phyloP scores from a whole-genome alignment of 2,329 filamentous ascomycete species.

The Alternaria sp. region DNA sequence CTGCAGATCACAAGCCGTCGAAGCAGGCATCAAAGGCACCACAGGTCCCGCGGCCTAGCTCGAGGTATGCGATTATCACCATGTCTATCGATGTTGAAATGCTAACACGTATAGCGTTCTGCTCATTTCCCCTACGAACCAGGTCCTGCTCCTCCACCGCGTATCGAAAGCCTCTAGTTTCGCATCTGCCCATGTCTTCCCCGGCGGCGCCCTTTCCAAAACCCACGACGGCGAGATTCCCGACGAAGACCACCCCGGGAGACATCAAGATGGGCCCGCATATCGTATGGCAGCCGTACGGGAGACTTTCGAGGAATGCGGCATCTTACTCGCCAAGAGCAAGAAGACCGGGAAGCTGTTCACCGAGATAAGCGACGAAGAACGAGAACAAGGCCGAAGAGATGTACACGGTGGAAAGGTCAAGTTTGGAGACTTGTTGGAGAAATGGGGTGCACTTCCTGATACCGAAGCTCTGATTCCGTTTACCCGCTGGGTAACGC shows the following conservation, averaged over 20 bases:
- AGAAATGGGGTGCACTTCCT: slow-evolving; percentile 62
- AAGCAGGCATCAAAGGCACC: slow-evolving; percentile 46
- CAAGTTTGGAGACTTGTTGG: slow-evolving; percentile 71
- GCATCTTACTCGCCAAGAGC: slow-evolving; percentile 75
- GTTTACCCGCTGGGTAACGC: slow-evolving; percentile 93
- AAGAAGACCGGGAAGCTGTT: slow-evolving; percentile 63
- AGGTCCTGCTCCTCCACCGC: slow-evolving; percentile 86
- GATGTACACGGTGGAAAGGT: slow-evolving; percentile 71
- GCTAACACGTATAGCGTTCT: slow-evolving; percentile 66
- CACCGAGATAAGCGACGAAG: slow-evolving; percentile 61
- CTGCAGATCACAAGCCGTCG: slow-evolving; percentile 39
- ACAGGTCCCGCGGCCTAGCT: slow-evolving; percentile 66
- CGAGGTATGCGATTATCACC: slow-evolving; percentile 57
- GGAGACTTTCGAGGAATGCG: slow-evolving; percentile 95
- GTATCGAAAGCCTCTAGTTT: slow-evolving; percentile 84
- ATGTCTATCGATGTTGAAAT: background rate
- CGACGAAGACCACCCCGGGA: slow-evolving; percentile 55
- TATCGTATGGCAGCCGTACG: slow-evolving; percentile 86
- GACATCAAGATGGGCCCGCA: slow-evolving; percentile 73
- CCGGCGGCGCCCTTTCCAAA: slow-evolving; percentile 81
- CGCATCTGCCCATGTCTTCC: slow-evolving; percentile 92
- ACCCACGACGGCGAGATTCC: slow-evolving; percentile 74
- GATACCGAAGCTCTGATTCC: slow-evolving; percentile 76
- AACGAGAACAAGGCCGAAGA: slow-evolving; percentile 70
- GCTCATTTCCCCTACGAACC: slow-evolving; percentile 83